A percentile compares a stretch with the other conserved stretches of the same genome.
phyloP scores from a whole-genome alignment of 2,329 filamentous ascomycete genomes.

The Botrytis medusae region DNA sequence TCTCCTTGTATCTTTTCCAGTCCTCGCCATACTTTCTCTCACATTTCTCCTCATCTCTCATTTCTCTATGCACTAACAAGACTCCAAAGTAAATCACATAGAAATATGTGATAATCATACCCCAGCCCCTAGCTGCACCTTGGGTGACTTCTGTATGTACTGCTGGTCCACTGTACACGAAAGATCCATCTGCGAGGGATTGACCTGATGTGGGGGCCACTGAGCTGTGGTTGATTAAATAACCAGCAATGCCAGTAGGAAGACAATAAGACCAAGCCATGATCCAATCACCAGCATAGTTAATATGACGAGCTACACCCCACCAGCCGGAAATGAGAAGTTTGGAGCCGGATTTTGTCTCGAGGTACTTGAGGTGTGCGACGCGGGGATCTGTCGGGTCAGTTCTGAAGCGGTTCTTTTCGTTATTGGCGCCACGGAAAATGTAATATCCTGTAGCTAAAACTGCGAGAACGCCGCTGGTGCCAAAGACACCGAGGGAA shows the following conservation, averaged over 20 bases:
- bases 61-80: constrained; percentile 80
- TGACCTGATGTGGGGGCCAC: constrained; percentile 51
- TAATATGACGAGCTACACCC: constrained; percentile 89
- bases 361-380: constrained; percentile 78
- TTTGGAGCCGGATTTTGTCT: constrained; percentile 78
- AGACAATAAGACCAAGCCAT: constrained; percentile 90
- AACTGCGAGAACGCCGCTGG: constrained; percentile 64
- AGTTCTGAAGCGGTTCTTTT: constrained; percentile 93
- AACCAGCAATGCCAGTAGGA: constrained; percentile 82
- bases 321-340: constrained; percentile 89
- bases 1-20: constrained; percentile 84
- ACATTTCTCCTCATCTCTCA: constrained; percentile 89
- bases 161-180: constrained; percentile 50
- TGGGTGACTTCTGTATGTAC: constrained; percentile 67
- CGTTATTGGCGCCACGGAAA: constrained; percentile 89
- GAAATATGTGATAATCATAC: constrained; percentile 88
- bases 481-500: constrained; percentile 68
- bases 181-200: constrained; percentile 50
- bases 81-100: constrained; percentile 91
- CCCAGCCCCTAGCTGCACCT: constrained; percentile 75
- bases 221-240: constrained; percentile 60
- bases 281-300: constrained; percentile 93
- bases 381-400: constrained; percentile 79
- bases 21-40: constrained; percentile 86
- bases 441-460: constrained; percentile 78